Conservation (phyloP, 2,329 filamentous ascomycete genomes). For the Xylaria sp. region DNA sequence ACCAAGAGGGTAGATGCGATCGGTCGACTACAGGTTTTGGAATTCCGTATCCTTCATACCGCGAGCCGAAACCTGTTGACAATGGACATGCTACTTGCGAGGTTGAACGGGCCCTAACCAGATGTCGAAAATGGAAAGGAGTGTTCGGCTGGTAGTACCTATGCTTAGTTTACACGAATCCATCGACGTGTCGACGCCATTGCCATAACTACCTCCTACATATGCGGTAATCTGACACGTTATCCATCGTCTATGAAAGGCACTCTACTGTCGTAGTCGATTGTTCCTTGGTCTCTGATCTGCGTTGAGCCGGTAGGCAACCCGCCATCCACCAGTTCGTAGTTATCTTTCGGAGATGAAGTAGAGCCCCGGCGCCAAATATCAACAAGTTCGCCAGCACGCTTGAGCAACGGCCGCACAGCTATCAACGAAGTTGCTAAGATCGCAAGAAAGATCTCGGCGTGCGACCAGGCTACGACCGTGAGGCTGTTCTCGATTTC, state of each 20-base stretch:
- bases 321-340: not conserved
- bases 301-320: not conserved
- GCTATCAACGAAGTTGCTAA: constrained; percentile 5
- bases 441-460: constrained; percentile 8
- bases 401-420: constrained; percentile 1
- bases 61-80: too few species aligned
- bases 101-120: too few species aligned
- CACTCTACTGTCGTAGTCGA: not conserved
- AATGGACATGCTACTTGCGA: too few species aligned
- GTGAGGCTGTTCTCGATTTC: constrained; percentile 4
- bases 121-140: too few species aligned
- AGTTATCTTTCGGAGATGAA: not conserved
- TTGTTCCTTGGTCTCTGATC: not conserved
- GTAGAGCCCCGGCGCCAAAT: not conserved
- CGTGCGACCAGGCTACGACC: not conserved
- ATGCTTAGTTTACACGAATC: too few species aligned
- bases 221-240: not conserved
- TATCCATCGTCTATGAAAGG: not conserved
- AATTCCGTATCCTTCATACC: too few species aligned
- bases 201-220: too few species aligned
- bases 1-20: too few species aligned
- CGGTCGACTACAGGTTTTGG: too few species aligned
- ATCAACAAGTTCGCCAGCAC: not conserved
- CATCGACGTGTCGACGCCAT: too few species aligned
- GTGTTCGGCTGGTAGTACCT: too few species aligned